A percentile compares a stretch with the other conserved stretches of the same genome.
phyloP scores from a whole-genome alignment of 2,329 filamentous ascomycete species.

The Rhynchosporium secalis region DNA sequence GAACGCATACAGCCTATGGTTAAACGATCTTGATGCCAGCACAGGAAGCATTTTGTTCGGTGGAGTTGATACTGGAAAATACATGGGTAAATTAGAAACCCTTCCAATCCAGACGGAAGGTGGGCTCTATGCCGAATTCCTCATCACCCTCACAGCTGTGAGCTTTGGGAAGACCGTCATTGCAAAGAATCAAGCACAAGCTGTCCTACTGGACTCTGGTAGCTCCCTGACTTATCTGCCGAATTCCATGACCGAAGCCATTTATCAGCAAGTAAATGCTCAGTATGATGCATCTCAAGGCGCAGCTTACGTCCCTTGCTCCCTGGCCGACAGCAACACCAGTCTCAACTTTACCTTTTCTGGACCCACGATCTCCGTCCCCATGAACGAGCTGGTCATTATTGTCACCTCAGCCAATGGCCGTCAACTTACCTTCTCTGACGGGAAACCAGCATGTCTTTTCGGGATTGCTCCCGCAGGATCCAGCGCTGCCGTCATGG shows the following conservation, averaged over 20 bases:
- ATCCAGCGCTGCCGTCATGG: constrained; percentile 59
- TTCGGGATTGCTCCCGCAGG: constrained; percentile 66
- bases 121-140: constrained; percentile 60
- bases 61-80: constrained; percentile 69
- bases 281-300: constrained; percentile 54
- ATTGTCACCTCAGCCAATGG: constrained; percentile 48
- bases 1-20: constrained; percentile 72
- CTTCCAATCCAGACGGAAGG: constrained; percentile 62
- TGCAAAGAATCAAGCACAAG: constrained; percentile 52
- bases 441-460: constrained; percentile 59
- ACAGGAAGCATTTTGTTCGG: constrained; percentile 73
- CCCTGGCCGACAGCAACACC: constrained; percentile 45
- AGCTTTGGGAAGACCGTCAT: constrained; percentile 47
- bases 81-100: constrained; percentile 60
- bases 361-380: constrained; percentile 53
- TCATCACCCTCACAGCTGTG: constrained; percentile 67
- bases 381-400: constrained; percentile 60
- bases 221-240: constrained; percentile 69
- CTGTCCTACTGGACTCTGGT: constrained; percentile 71
- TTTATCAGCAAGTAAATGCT: constrained; percentile 61
- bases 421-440: constrained; percentile 50
- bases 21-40: constrained; percentile 68
- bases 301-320: constrained; percentile 62
- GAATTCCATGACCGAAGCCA: constrained; percentile 50
- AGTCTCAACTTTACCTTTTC: constrained; percentile 57